Conservation (phyloP, 108 stramenopile genomes). For the Nitzschia sp. region DNA sequence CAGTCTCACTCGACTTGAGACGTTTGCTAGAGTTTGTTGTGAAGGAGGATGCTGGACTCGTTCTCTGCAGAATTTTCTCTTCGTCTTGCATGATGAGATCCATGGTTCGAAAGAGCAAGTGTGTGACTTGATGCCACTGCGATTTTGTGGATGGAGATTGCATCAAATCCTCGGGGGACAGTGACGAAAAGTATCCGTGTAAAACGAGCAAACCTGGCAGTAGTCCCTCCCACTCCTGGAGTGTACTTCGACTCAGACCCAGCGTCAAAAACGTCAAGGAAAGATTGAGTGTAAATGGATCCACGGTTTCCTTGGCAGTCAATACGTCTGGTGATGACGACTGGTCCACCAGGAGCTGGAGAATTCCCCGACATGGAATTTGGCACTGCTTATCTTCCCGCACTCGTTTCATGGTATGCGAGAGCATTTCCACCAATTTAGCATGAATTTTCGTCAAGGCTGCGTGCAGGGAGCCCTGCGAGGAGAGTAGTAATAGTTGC, state of each 20-base stretch:
- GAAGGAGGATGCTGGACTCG: not conserved
- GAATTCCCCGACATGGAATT: conserved; percentile 58
- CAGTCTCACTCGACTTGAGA: conserved; percentile 5
- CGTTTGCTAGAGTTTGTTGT: conserved; percentile 12
- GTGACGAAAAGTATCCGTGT: conserved; percentile 27
- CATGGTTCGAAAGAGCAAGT: conserved; percentile 64
- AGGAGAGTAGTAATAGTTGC: conserved; percentile 7
- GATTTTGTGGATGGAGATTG: conserved; percentile 16
- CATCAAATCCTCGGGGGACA: not conserved
- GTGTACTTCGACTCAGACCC: conserved; percentile 58
- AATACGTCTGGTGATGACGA: too few relatives aligned
- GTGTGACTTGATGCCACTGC: conserved; percentile 64
- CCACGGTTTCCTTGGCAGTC: conserved; percentile 14
- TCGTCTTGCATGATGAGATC: conserved; percentile 41
- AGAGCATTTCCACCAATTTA: conserved; percentile 72
- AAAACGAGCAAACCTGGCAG: conserved; percentile 63
- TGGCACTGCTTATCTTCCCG: conserved; percentile 50
- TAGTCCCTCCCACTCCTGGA: conserved; percentile 26
- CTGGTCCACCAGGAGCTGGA: conserved; percentile 25
- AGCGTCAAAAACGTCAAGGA: conserved; percentile 71
- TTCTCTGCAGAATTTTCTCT: not conserved
- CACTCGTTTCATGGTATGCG: conserved; percentile 79
- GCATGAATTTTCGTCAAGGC: conserved; percentile 58
- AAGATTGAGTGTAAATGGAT: conserved; percentile 78
- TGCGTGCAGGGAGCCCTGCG: not conserved